Conservation (phyloP, 108 stramenopile genomes). For the Cyclotella choctawhatcheeana region DNA sequence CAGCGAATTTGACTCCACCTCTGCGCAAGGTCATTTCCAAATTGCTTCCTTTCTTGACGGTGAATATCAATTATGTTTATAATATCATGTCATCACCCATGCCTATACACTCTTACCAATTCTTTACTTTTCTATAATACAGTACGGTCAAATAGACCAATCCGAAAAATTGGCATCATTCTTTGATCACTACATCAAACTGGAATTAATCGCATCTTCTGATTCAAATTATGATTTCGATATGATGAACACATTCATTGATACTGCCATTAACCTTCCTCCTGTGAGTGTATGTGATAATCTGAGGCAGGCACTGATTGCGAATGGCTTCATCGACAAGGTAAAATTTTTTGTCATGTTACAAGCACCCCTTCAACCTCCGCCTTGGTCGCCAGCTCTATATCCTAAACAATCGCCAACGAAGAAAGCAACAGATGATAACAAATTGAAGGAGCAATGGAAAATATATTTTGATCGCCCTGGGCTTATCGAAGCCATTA, state of each 20-base stretch:
- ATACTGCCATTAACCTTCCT: conserved; percentile 78
- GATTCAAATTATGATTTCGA: conserved; percentile 20
- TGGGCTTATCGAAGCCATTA: conserved; percentile 66
- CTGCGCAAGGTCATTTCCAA: conserved; percentile 85
- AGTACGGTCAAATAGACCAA: conserved; percentile 71
- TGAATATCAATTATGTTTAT: no score
- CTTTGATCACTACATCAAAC: conserved; percentile 66
- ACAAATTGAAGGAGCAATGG: conserved; percentile 54
- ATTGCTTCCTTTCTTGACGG: conserved; percentile 81
- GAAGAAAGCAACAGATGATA: background rate
- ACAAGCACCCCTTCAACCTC: conserved; percentile 66
- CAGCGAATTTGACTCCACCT: conserved; percentile 68
- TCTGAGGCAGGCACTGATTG: conserved; percentile 63
- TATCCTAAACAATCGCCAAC: conserved; percentile 50
- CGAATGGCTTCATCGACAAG: conserved; percentile 70
- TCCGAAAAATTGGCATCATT: conserved; percentile 70
- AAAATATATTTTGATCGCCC: conserved; percentile 57
- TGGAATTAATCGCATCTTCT: conserved; percentile 43
- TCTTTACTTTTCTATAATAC: no score
- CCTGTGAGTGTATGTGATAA: conserved; percentile 78
- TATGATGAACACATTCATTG: conserved; percentile 81
- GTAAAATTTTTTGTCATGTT: conserved; percentile 57
- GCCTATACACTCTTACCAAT: no score
- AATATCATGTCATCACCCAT: no score
- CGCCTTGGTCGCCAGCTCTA: conserved; percentile 80